phyloP scores from a whole-genome alignment of 169 alveolate species.

The Plasmodium adleri region DNA sequence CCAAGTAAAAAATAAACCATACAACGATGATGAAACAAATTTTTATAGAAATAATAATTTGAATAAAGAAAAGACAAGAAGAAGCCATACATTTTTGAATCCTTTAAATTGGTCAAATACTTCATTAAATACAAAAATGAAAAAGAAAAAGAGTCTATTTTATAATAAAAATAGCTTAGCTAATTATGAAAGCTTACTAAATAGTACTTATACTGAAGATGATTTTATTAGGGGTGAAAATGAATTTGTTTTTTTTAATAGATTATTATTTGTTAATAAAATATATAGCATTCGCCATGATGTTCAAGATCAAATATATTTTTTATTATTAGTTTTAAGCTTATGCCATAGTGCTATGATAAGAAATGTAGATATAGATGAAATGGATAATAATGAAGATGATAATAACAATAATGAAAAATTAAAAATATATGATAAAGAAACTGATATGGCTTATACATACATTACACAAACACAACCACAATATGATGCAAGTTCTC shows the following conservation, averaged over 20 bases:
- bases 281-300: constrained; percentile 47
- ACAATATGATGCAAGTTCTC: constrained; percentile 89
- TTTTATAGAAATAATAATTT: neutral
- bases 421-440: constrained; percentile 46
- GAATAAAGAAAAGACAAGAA: neutral
- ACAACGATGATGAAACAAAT: neutral
- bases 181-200: constrained; percentile 4
- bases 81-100: neutral
- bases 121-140: constrained; percentile 17
- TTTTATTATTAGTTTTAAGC: constrained; percentile 47
- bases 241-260: constrained; percentile 67
- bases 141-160: constrained; percentile 21
- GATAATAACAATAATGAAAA: constrained; percentile 28
- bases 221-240: constrained; percentile 64
- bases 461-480: constrained; percentile 71
- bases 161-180: constrained; percentile 29
- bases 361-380: constrained; percentile 67
- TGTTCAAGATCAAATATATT: constrained; percentile 50
- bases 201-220: constrained; percentile 37
- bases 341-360: constrained; percentile 76
- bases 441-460: constrained; percentile 52
- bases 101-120: constrained; percentile 62
- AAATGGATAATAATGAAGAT: constrained; percentile 31
- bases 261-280: constrained; percentile 57
- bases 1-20: too few relatives aligned